Evolutionary conservation across 768 basidiomycete genomes (phyloP), one percentile per base, ranked within the genome.

Genomic region (Suillus ampliporus): DNA sequence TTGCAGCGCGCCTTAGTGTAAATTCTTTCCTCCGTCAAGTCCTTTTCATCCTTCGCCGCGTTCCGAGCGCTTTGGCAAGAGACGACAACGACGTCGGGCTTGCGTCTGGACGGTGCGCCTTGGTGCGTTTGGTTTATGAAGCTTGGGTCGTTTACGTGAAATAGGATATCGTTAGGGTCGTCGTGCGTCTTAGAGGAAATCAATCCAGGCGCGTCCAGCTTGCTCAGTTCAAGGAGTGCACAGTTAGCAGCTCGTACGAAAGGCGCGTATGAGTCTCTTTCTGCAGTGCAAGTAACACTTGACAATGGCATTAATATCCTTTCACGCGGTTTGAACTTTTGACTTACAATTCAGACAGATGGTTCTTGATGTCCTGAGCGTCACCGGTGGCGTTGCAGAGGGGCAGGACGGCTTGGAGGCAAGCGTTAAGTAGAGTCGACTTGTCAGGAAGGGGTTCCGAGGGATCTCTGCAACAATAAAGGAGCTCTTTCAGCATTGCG

Each of bases 401-500:
- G 8, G 35, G 28, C 35, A 56, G 17, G 14, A 56, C 54, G 54
- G n/a, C 15, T 10, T 56, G 9, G 35, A 56, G 34, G 14, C 10
- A 38, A 14, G n/a, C 4, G 14, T 10, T 28, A 37, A 56, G 34
- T 56, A 56, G n/a, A 10, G 13, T 34, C 21, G 54, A 37, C 54
- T 56, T 56, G 35, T 56, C 54, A 40, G 23, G 21, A 14, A 19
- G 11, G 14, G 23, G 5, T 11, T 35, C 8, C 15, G 15, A 3
- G 19, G 54, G 34, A 38, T 56, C 54, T 37, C 54, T 14, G 40
- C 54, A 56, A 5, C 35, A 17, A 40, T 56, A 19, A 37, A 56
- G 54, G 26, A 56, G 54, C n/a, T 28, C 28, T 34, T 38, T 0
- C 10, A 56, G 15, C 54, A 56, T 56, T 21, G 19, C n/a, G 17